Base-by-base conservation (phyloP, 768 basidiomycete genomes). In the Tricholoma terreum region DNA sequence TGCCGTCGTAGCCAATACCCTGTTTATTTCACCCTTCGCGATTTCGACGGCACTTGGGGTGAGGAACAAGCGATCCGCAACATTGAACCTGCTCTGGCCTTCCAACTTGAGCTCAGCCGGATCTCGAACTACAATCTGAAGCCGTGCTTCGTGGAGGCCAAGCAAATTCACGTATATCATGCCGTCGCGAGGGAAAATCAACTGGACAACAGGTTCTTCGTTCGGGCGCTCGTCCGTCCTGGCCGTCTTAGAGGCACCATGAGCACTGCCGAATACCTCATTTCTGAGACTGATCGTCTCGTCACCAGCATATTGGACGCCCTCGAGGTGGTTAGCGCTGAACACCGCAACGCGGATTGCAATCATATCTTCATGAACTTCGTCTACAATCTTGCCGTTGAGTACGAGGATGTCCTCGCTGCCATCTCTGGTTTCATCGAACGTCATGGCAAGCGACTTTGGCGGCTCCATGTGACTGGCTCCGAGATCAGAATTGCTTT, bases 291-390 rank as follows among this genome's bases (percentile, higher is more conserved):
- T 11, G 97, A 99, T 67, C 90, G 97, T 46, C 85, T 98, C 11
- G 91, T 98, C 60, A 96, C 92, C 40, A 89, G 84, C 66, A 86
- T 98, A 63, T 80, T 99, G 60, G 97, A 99, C 72, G 90, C 95
- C 2, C 82, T 98, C 30, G 96, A 98, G 71, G 89, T 98, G 54
- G 93, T 96, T 68, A 87, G 84, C 63, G 92, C 91, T 7, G 84
- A 93, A 65, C 81, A 95, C 66, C 86, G 95, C 58, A 92, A 89
- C 63, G 91, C 96, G 3, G 96, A 98, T 69, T 94, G 93, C 77
- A 98, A 98, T 73, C 95, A 98, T 71, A 97, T 98, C 71, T 95
- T 94, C 78, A 87, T 98, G 86, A 98, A 98, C 79, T 99, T 98
- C 71, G 87, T 98, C 66, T 98, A 98, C 82, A 93, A 91, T 69